Evolutionary conservation across 2,329 filamentous ascomycete species (phyloP).

Genomic region (Clonostachys solani): DNA sequence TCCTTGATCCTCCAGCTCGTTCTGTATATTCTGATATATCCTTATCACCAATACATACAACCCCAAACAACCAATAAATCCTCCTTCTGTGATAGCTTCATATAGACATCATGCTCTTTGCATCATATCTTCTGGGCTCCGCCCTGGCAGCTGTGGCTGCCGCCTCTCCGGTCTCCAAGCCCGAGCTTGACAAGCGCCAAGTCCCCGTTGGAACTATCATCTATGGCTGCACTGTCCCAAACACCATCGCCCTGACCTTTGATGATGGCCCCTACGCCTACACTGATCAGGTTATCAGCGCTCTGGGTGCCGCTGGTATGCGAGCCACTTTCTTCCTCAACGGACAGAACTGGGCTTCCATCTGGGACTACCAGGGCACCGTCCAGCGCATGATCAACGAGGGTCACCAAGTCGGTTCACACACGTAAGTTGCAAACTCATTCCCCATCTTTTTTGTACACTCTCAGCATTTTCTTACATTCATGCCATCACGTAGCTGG

Average conservation of each 20-base stretch:
- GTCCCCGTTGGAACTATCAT: constrained; percentile 30
- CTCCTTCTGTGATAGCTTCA: too few relatives aligned
- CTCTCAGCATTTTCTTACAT: neutral
- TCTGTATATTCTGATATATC: too few relatives aligned
- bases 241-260: constrained; percentile 45
- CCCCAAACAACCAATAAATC: too few relatives aligned
- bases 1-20: too few relatives aligned
- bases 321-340: constrained; percentile 53
- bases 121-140: too few relatives aligned
- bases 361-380: constrained; percentile 43
- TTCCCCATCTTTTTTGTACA: neutral
- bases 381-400: constrained; percentile 46
- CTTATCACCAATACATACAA: too few relatives aligned
- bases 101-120: too few relatives aligned
- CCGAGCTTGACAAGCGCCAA: too few relatives aligned
- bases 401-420: constrained; percentile 50
- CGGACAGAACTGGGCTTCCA: constrained; percentile 44
- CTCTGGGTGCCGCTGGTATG: constrained; percentile 38
- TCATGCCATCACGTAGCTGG: constrained; percentile 21
- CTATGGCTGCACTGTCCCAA: constrained; percentile 35
- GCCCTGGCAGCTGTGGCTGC: too few relatives aligned
- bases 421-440: constrained; percentile 36
- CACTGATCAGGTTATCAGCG: constrained; percentile 44
- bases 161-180: too few relatives aligned
- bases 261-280: constrained; percentile 49